These are phyloP conservation scores for Boletus sp. DNA, from an alignment of 1,284 basidiomycete genomes.

Conservation along the genomic window DNA sequence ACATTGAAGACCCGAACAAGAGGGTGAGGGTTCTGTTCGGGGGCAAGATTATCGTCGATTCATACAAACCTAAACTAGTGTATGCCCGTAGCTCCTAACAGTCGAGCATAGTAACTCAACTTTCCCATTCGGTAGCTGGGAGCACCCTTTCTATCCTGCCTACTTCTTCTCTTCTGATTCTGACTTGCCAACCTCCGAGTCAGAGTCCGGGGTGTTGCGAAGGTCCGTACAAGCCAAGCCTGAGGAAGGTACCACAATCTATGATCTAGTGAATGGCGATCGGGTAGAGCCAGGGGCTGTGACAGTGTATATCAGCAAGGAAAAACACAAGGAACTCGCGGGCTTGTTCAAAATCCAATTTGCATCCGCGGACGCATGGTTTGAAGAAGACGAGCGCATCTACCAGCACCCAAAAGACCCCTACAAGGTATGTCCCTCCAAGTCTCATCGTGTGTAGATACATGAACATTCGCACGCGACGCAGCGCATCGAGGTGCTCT, in stretches of 20 bases:
- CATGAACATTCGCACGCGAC: too few relatives aligned
- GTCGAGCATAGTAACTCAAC: not conserved
- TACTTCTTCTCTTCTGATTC: constrained; percentile 51
- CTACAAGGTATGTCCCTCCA: constrained; percentile 57
- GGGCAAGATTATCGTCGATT: constrained; percentile 52
- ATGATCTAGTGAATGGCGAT: constrained; percentile 46
- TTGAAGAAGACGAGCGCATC: constrained; percentile 63
- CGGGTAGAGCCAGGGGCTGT: constrained; percentile 39
- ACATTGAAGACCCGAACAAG: constrained; percentile 44
- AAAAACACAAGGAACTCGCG: constrained; percentile 36
- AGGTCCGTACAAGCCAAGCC: constrained; percentile 29
- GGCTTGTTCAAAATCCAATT: constrained; percentile 51
- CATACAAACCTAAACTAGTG: constrained; percentile 53
- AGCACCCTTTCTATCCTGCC: constrained; percentile 47
- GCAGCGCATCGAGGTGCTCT: constrained; percentile 57
- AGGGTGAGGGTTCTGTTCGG: constrained; percentile 53
- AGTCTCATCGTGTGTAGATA: too few relatives aligned
- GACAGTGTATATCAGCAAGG: constrained; percentile 34
- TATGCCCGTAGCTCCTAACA: constrained; percentile 34
- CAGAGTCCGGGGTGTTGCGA: constrained; percentile 27
- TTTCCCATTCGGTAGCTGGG: constrained; percentile 46
- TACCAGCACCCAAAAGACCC: constrained; percentile 63
- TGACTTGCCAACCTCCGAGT: constrained; percentile 37
- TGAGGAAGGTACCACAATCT: constrained; percentile 34
- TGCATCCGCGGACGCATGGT: constrained; percentile 55